A percentile compares a stretch with the other conserved stretches of the same genome.
Conservation (phyloP, 2,329 filamentous ascomycete genomes). For the Thelonectria discophora region DNA sequence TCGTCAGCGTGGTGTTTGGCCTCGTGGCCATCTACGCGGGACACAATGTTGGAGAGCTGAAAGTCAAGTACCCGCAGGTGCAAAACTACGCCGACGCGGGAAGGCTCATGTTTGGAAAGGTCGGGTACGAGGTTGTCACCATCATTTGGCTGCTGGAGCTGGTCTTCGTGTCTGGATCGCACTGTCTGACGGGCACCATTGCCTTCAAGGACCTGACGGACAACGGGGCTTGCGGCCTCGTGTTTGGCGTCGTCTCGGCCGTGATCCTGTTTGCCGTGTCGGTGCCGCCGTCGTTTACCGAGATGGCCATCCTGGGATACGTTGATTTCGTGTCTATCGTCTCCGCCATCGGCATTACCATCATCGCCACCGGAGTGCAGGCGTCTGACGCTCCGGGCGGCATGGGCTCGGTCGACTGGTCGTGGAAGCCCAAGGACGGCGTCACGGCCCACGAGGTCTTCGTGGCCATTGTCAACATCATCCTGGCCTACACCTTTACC, state of each 20-base stretch:
- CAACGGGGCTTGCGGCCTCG: slow-evolving; percentile 17
- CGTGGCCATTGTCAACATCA: slow-evolving; percentile 25
- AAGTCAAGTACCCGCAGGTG: slow-evolving; percentile 24
- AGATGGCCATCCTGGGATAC: slow-evolving; percentile 24
- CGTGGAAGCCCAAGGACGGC: slow-evolving; percentile 16
- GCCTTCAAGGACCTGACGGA: slow-evolving; percentile 25
- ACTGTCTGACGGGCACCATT: slow-evolving; percentile 23
- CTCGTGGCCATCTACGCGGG: slow-evolving; percentile 22
- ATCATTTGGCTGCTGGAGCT: slow-evolving; percentile 20
- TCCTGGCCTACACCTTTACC: slow-evolving; percentile 25
- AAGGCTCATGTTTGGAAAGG: slow-evolving; percentile 22
- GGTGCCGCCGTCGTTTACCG: slow-evolving; percentile 19
- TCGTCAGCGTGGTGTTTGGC: slow-evolving; percentile 19
- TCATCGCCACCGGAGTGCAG: slow-evolving; percentile 21
- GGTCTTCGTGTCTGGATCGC: slow-evolving; percentile 23
- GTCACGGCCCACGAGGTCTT: slow-evolving; percentile 24
- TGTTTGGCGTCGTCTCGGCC: slow-evolving; percentile 23
- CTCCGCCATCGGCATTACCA: slow-evolving; percentile 22
- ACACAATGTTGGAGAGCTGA: slow-evolving; percentile 23
- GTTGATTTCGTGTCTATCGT: slow-evolving; percentile 23
- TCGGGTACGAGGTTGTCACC: slow-evolving; percentile 19
- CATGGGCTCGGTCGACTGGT: slow-evolving; percentile 23
- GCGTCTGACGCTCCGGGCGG: slow-evolving; percentile 9
- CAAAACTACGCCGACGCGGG: slow-evolving; percentile 22
- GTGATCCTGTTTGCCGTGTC: slow-evolving; percentile 23